A percentile compares a stretch with the other conserved stretches of the same genome.
Conservation (phyloP, 768 basidiomycete genomes). For the Royoungia palumana region DNA sequence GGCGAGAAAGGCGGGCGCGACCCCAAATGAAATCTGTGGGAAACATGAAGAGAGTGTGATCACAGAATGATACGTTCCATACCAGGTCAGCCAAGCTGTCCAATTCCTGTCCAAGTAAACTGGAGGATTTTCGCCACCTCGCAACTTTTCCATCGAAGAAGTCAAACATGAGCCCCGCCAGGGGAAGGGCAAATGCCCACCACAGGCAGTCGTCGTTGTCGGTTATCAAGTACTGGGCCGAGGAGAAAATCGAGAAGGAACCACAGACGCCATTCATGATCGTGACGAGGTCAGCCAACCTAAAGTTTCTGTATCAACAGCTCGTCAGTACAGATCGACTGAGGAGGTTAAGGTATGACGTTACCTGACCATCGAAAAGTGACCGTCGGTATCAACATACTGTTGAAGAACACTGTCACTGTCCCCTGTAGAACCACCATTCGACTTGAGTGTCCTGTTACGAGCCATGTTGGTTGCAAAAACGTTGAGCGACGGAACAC, state of each 20-base stretch:
- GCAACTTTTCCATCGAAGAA: slow-evolving; percentile 98
- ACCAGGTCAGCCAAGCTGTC: slow-evolving; percentile 97
- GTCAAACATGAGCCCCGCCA: slow-evolving; percentile 96
- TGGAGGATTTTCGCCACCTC: slow-evolving; percentile 92
- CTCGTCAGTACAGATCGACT: slow-evolving; percentile 17
- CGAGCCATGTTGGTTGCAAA: slow-evolving; percentile 20
- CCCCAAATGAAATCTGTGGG: slow-evolving; percentile 90
- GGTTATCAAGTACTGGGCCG: slow-evolving; percentile 81
- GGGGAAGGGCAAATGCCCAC: slow-evolving; percentile 83
- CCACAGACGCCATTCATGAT: slow-evolving; percentile 99
- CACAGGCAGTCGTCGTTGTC: slow-evolving; percentile 78
- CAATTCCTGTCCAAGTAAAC: slow-evolving; percentile 95
- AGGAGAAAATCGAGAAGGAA: slow-evolving; percentile 90
- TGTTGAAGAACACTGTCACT: slow-evolving; percentile 57
- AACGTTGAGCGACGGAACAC: not conserved
- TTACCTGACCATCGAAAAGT: slow-evolving; percentile 96
- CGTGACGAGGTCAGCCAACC: slow-evolving; percentile 95
- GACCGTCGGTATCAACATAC: slow-evolving; percentile 86
- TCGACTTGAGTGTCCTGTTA: slow-evolving; percentile 28
- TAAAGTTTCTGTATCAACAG: slow-evolving; percentile 73
- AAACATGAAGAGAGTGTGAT: not conserved
- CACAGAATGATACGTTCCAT: slow-evolving; percentile 5
- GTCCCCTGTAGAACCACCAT: slow-evolving; percentile 12
- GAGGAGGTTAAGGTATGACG: slow-evolving; percentile 3
- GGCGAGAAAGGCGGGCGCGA: slow-evolving; percentile 90